phyloP scores from a whole-genome alignment of 495 filamentous ascomycete species.

The Cairneyella variabilis region DNA sequence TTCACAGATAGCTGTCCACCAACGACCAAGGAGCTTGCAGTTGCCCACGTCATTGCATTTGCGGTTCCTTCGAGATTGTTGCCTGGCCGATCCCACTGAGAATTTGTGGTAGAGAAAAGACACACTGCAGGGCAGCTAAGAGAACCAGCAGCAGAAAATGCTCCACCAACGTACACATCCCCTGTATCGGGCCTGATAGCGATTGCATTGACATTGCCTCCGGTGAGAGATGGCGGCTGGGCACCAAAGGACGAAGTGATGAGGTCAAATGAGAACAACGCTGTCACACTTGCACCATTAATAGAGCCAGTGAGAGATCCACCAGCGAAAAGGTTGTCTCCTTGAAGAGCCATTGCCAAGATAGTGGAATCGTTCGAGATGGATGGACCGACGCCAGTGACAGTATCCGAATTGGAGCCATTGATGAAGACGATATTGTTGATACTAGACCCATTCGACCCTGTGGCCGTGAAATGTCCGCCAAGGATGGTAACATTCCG shows the following conservation, averaged over 20 bases:
- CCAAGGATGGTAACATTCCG: slow-evolving; percentile 84
- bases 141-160: slow-evolving; percentile 76
- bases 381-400: slow-evolving; percentile 66
- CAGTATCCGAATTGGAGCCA: slow-evolving; percentile 47
- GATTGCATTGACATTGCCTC: slow-evolving; percentile 66
- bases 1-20: slow-evolving; percentile 71
- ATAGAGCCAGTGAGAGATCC: slow-evolving; percentile 71
- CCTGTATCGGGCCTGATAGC: slow-evolving; percentile 65
- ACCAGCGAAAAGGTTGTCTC: slow-evolving; percentile 74
- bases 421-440: slow-evolving; percentile 76
- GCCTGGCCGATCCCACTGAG: slow-evolving; percentile 77
- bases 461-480: slow-evolving; percentile 76
- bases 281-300: slow-evolving; percentile 57
- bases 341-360: slow-evolving; percentile 61
- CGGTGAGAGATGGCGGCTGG: slow-evolving; percentile 71
- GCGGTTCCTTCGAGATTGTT: slow-evolving; percentile 65
- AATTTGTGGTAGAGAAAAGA: slow-evolving; percentile 59
- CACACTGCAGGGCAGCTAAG: slow-evolving; percentile 80
- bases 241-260: slow-evolving; percentile 50
- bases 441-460: slow-evolving; percentile 64
- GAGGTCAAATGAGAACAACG: slow-evolving; percentile 79
- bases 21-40: slow-evolving; percentile 62
- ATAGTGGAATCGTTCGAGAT: slow-evolving; percentile 72
- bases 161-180: slow-evolving; percentile 82
- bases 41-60: slow-evolving; percentile 70